Base-by-base conservation (phyloP, 2,329 filamentous ascomycete species). In the Cladosporium sp. region DNA sequence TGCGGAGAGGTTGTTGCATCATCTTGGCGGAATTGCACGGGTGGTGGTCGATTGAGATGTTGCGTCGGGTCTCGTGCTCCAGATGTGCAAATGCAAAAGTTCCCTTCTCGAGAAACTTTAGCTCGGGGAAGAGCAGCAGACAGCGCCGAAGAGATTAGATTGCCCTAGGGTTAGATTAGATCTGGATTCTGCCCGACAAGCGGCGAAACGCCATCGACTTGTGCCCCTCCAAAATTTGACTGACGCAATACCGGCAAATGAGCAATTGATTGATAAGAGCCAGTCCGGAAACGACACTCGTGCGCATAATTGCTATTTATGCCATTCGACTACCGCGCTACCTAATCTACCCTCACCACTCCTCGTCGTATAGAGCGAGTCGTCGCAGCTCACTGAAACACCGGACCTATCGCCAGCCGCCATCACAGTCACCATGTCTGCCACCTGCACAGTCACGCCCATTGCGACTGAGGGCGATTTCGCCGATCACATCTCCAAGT, bases 391-490 rank as follows among this genome's bases (percentile, higher is more conserved):
- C 12, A 6, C 11, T 22, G 25, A 14, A 30, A 36, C 11, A 50
- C 12, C 30, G 8, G 9, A 37, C n/a, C 39, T 3, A 19, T 5
- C n/a, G 15, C n/a, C 38, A 36, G 22, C 30, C 37, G 37, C 39
- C 39, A 47, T 15, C 34, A 7, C 36, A 12, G 22, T 38, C 20
- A 50, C 30, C 30, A 61, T 52, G 42, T 47, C 60, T 40, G 47
- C 61, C 30, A 64, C 61, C 58, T 73, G 72, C 58, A 85, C 84
- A 60, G 84, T 97, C 70, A 84, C 82, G 64, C 89, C 95, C 70
- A 88, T 97, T 75, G 83, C 85, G 67, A 86, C 83, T 67, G 85
- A 91, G 69, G 78, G 82, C 66, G 85, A 86, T 67, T 97, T 94
- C 86, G 80, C 86, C 65, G 77, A 84, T 65, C 82, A 88, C 70